Evolutionary conservation across 768 basidiomycete genomes (phyloP), one percentile per base, ranked within the genome.

Genomic region (Collybia sordida): DNA sequence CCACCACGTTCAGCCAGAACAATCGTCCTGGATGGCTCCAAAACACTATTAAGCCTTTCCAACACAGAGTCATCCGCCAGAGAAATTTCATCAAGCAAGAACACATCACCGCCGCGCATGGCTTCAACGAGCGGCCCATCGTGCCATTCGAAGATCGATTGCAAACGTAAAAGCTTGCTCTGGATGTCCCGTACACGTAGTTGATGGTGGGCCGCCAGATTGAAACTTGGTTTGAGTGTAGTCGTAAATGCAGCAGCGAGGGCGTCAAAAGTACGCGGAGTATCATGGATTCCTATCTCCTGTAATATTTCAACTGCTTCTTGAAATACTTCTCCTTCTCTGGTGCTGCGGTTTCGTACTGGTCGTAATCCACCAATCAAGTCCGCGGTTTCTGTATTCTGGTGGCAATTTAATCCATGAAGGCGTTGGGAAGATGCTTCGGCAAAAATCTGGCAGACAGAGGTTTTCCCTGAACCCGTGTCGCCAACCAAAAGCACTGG

Each of bases 381-480:
- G 64, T 99, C 97, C 9, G 95, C 92, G 0, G 96, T 97, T 71
- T 99, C 97, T 22, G 95, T 98, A 62, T 97, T 98, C 67, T 97
- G 94, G 64, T 99, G 97, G 60, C 97, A 98, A 57, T 92, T 98
- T 55, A 99, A 80, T 3, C 83, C 75, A 57, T 86, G 72, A 22
- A 99, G 73, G 28, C 65, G 71, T 59, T 82, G 83, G 21, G 68
- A 67, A 19, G 80, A 69, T 1, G 83, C 82, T 38, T 85, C 78
- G 0, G 97, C 89, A 56, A 88, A 88, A 4, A 93, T 72, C 62
- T 98, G 93, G 62, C 96, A 98, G 35, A 98, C 88, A 1, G 96
- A 97, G 0, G 97, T 99, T 70, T 99, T 99, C 14, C 97, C 97
- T 3, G 89, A 90, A 12, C 97, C 97, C 0, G 97, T 98, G 67